Evolutionary conservation across 495 filamentous ascomycete species (phyloP).

Genomic region (Aspergillus conjunctus): DNA sequence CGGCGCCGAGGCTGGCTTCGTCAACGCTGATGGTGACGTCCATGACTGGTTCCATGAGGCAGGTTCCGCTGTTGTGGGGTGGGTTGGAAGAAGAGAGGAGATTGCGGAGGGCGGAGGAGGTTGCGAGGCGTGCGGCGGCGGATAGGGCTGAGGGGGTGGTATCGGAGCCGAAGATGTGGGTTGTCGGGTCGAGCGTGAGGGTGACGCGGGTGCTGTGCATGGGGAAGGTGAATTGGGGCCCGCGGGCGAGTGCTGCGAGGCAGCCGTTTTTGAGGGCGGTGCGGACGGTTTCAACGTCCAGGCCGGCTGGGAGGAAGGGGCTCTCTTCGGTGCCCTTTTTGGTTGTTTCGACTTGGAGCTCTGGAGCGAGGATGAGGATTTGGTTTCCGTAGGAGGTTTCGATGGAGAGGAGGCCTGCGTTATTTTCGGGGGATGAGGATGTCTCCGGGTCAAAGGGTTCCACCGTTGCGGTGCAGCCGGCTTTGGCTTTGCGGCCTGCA

Average conservation of each 20-base stretch:
- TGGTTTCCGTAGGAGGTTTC: slow-evolving; percentile 56
- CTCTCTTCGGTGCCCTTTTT: slow-evolving; percentile 42
- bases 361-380: slow-evolving; percentile 55
- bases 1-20: slow-evolving; percentile 75
- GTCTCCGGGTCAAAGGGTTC: slow-evolving; percentile 55
- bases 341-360: slow-evolving; percentile 43
- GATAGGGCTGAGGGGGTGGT: slow-evolving; percentile 76
- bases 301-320: slow-evolving; percentile 56
- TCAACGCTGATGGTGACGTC: slow-evolving; percentile 79
- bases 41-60: slow-evolving; percentile 92
- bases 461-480: slow-evolving; percentile 69
- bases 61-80: slow-evolving; percentile 42
- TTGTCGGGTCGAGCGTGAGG: slow-evolving; percentile 64
- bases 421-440: slow-evolving; percentile 26
- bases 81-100: slow-evolving; percentile 27
- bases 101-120: slow-evolving; percentile 63
- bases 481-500: slow-evolving; percentile 76
- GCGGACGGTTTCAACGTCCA: slow-evolving; percentile 58
- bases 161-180: slow-evolving; percentile 66
- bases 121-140: slow-evolving; percentile 73
- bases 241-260: slow-evolving; percentile 81
- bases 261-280: slow-evolving; percentile 74
- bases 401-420: slow-evolving; percentile 31
- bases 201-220: slow-evolving; percentile 69
- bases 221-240: slow-evolving; percentile 74